Percentiles rank a stretch among this genome's conserved stretches.
Evolutionary conservation across 805 yeast species (phyloP).

Genomic region (Candida broadrunensis): DNA sequence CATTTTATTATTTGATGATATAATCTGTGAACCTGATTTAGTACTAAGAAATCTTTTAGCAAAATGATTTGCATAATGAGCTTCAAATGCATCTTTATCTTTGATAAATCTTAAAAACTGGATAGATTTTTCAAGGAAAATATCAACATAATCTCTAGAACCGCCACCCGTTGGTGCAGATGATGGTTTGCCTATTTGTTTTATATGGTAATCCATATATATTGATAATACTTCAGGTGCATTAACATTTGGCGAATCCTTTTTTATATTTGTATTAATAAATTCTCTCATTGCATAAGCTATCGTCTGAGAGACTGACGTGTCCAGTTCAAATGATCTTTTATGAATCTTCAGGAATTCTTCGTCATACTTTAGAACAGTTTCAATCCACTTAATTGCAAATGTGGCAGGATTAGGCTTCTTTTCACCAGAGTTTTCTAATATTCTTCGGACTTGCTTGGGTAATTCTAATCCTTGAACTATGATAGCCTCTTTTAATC

Average conservation of each 20-base stretch:
- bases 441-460: conserved; percentile 4
- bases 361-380: conserved; percentile 49
- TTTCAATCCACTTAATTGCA: conserved; percentile 69
- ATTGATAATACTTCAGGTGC: conserved; percentile 40
- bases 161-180: conserved; percentile 1
- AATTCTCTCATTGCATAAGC: conserved; percentile 62
- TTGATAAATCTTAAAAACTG: conserved; percentile 63
- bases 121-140: conserved; percentile 52
- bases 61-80: conserved; percentile 77
- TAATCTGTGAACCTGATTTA: conserved; percentile 16
- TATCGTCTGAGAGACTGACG: conserved; percentile 49
- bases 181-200: conserved; percentile 26
- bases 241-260: conserved; percentile 27
- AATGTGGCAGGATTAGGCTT: conserved; percentile 38
- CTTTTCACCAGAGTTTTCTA: conserved; percentile 3
- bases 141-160: conserved; percentile 24
- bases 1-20: conserved; percentile 29
- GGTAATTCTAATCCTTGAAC: conserved; percentile 6
- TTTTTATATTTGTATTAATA: conserved; percentile 48
- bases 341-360: conserved; percentile 49
- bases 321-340: conserved; percentile 48
- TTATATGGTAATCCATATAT: conserved; percentile 39
- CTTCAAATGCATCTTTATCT: conserved; percentile 86
- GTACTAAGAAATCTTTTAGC: conserved; percentile 66
- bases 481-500: conserved; percentile 45